These are phyloP conservation scores for Hypsizygus ulmarius DNA, from an alignment of 1,284 basidiomycete genomes.

Conservation along the genomic window DNA sequence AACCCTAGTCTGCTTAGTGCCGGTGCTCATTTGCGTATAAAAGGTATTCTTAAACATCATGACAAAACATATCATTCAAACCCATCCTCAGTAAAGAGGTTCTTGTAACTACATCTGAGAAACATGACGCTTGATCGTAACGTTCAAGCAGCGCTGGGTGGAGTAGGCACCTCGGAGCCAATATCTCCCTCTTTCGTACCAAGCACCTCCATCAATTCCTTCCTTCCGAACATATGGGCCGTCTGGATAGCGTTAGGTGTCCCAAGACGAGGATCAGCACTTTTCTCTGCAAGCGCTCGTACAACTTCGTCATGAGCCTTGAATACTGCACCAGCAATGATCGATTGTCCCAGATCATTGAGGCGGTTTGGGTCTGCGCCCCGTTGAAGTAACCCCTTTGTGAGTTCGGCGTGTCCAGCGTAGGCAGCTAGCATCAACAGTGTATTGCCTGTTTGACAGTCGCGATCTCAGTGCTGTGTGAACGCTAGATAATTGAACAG, in stretches of 20 bases:
- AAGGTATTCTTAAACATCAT: background rate
- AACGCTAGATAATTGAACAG: background rate
- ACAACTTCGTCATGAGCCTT: slow-evolving; percentile 68
- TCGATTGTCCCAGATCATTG: slow-evolving; percentile 79
- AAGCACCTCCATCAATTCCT: slow-evolving; percentile 51
- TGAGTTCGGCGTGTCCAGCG: slow-evolving; percentile 64
- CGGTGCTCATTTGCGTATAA: background rate
- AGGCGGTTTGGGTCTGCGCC: slow-evolving; percentile 69
- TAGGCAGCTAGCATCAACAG: slow-evolving; percentile 84
- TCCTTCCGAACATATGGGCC: slow-evolving; percentile 63
- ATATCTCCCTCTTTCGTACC: slow-evolving; percentile 57
- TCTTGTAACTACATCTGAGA: no score
- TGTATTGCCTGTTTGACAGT: slow-evolving; percentile 55
- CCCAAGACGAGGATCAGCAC: slow-evolving; percentile 69
- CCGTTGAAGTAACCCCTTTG: slow-evolving; percentile 49
- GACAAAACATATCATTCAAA: background rate
- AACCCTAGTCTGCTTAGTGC: background rate
- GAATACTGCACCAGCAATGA: slow-evolving; percentile 82
- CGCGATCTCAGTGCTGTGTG: slow-evolving; percentile 1
- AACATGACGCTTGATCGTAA: background rate
- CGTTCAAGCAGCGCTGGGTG: slow-evolving; percentile 12
- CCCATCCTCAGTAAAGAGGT: no score
- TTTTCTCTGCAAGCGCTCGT: slow-evolving; percentile 53
- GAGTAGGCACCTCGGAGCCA: slow-evolving; percentile 28
- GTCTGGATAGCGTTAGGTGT: slow-evolving; percentile 73